Evolutionary conservation across 2,329 filamentous ascomycete species (phyloP).

Genomic region (Triangularia verruculosa): DNA sequence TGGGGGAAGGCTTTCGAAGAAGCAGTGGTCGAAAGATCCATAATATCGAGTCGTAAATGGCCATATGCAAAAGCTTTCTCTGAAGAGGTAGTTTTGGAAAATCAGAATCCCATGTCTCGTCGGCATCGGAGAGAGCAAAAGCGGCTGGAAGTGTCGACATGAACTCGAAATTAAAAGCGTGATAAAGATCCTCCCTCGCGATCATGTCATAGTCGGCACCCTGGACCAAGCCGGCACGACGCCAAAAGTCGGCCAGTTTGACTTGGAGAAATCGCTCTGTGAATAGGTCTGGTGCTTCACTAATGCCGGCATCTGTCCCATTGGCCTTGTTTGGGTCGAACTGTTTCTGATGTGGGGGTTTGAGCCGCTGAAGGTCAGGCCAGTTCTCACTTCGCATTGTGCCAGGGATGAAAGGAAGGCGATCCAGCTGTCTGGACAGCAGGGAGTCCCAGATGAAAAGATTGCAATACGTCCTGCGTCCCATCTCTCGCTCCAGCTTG

Average conservation of each 20-base stretch:
- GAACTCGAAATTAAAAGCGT: background rate
- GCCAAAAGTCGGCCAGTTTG: constrained; percentile 4
- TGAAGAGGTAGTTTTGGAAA: constrained; percentile 1
- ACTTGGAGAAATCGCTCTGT: background rate
- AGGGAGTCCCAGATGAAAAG: constrained; percentile 1
- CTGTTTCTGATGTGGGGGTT: background rate
- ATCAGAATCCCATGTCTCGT: background rate
- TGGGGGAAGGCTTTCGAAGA: background rate
- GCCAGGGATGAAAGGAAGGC: background rate
- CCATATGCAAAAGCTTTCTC: background rate
- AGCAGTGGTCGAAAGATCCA: background rate
- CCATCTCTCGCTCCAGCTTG: background rate
- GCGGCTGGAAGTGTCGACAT: background rate
- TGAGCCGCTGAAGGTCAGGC: background rate
- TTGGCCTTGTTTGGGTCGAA: background rate
- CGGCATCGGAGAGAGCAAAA: background rate
- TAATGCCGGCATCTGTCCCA: background rate
- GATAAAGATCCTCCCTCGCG: background rate
- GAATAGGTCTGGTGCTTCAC: background rate
- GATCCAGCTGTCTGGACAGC: background rate
- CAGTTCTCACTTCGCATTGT: background rate
- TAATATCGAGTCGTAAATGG: constrained; percentile 1
- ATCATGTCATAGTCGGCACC: constrained; percentile 1
- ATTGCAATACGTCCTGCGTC: background rate
- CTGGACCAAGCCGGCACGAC: background rate